Conservation (phyloP, 2,329 filamentous ascomycete species). For the Xylaria sp. region DNA sequence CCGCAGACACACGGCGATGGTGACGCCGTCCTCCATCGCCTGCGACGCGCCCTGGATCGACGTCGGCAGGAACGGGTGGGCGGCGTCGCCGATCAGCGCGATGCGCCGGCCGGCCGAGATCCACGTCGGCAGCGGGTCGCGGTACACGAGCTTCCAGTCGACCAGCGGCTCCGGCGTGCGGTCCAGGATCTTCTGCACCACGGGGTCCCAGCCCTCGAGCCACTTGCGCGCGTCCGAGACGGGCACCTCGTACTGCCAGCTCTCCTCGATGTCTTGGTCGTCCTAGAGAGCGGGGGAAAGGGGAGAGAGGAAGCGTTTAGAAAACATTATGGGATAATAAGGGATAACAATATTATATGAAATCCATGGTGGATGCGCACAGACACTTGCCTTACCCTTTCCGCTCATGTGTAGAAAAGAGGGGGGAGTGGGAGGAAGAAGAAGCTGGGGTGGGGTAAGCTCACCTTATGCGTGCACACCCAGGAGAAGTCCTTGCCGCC, state of each 20-base stretch:
- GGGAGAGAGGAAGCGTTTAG: slow-evolving; percentile 2
- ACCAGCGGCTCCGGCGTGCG: slow-evolving; percentile 37
- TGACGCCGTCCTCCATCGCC: slow-evolving; percentile 53
- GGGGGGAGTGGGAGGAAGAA: neutral
- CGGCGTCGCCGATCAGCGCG: slow-evolving; percentile 51
- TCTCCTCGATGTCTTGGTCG: slow-evolving; percentile 34
- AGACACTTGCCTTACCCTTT: too few relatives aligned
- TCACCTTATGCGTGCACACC: slow-evolving; percentile 55
- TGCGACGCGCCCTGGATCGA: slow-evolving; percentile 51
- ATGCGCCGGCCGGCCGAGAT: slow-evolving; percentile 44
- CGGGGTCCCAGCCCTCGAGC: slow-evolving; percentile 36
- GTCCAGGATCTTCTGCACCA: slow-evolving; percentile 47
- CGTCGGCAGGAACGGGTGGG: slow-evolving; percentile 53
- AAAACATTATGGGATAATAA: too few relatives aligned
- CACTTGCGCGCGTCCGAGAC: slow-evolving; percentile 35
- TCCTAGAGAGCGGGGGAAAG: slow-evolving; percentile 15
- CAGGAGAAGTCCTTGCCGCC: slow-evolving; percentile 55
- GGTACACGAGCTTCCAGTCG: slow-evolving; percentile 44
- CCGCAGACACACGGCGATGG: slow-evolving; percentile 47
- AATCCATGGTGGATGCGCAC: too few relatives aligned
- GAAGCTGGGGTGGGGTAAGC: slow-evolving; percentile 4
- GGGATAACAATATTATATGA: too few relatives aligned
- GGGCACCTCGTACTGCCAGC: slow-evolving; percentile 30
- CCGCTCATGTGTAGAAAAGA: slow-evolving; percentile 1
- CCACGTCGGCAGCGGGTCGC: slow-evolving; percentile 45